Evolutionary conservation across 1,284 basidiomycete species (phyloP).

Genomic region (Moesziomyces sp.): DNA sequence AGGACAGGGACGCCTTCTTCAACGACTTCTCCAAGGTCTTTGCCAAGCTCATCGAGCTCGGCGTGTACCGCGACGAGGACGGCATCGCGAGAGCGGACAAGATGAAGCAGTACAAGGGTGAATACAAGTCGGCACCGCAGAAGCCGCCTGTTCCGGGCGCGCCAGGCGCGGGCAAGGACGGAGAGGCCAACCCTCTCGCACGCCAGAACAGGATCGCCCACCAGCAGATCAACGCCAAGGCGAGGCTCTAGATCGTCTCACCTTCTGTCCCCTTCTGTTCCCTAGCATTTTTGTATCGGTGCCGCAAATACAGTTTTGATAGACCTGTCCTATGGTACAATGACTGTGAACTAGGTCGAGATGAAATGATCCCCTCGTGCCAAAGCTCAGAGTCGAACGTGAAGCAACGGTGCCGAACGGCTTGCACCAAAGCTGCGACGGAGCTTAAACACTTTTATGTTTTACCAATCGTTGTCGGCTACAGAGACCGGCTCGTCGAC

Average conservation of each 20-base stretch:
- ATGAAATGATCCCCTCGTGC: too few species aligned
- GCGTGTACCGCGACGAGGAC: slow-evolving; percentile 65
- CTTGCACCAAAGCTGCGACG: neutral
- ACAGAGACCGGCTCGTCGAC: slow-evolving; percentile 12
- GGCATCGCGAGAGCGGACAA: slow-evolving; percentile 64
- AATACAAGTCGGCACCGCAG: slow-evolving; percentile 64
- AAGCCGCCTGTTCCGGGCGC: slow-evolving; percentile 50
- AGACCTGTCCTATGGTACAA: slow-evolving; percentile 18
- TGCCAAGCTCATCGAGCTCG: slow-evolving; percentile 67
- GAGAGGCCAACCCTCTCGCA: slow-evolving; percentile 46
- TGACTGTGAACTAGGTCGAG: neutral
- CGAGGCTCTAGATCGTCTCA: slow-evolving; percentile 30
- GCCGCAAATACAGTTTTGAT: slow-evolving; percentile 6
- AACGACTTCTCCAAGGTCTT: slow-evolving; percentile 71
- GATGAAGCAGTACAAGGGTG: slow-evolving; percentile 51
- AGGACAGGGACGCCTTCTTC: slow-evolving; percentile 72
- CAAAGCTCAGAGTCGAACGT: too few species aligned
- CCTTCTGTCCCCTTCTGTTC: neutral
- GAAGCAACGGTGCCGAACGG: too few species aligned
- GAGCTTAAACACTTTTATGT: neutral
- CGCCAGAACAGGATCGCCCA: slow-evolving; percentile 41
- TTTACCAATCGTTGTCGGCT: slow-evolving; percentile 27
- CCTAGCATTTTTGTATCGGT: slow-evolving; percentile 10
- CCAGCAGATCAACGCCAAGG: slow-evolving; percentile 11
- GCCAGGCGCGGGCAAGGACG: slow-evolving; percentile 50